Evolutionary conservation across 2,329 filamentous ascomycete genomes (phyloP).

Genomic region (Aspergillus fijiensis): DNA sequence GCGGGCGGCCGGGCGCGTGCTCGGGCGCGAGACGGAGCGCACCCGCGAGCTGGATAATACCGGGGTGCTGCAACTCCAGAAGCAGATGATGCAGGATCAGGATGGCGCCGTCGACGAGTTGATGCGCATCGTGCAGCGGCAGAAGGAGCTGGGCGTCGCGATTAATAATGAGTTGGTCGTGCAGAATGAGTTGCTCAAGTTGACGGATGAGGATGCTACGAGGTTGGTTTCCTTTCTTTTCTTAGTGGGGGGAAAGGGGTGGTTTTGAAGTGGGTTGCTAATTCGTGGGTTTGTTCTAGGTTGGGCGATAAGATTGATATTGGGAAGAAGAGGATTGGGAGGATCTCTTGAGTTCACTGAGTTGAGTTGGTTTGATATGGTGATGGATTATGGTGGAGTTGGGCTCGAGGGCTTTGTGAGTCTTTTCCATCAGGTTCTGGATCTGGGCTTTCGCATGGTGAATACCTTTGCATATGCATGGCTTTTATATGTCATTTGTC

Average conservation of each 20-base stretch:
- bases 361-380: no score
- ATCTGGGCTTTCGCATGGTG: no score
- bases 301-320: conserved; percentile 48
- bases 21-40: conserved; percentile 59
- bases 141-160: conserved; percentile 62
- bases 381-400: no score
- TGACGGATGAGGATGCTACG: conserved; percentile 60
- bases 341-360: conserved; percentile 41
- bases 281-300: conserved; percentile 23
- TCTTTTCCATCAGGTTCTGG: background rate
- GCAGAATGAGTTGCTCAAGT: conserved; percentile 60
- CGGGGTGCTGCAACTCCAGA: conserved; percentile 63
- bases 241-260: background rate
- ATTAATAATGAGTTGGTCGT: conserved; percentile 63
- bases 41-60: conserved; percentile 64
- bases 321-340: conserved; percentile 48
- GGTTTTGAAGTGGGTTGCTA: conserved; percentile 11
- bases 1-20: conserved; percentile 50
- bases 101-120: conserved; percentile 60
- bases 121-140: conserved; percentile 57
- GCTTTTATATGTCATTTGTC: no score
- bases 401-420: no score
- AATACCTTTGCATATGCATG: no score
- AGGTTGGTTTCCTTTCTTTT: conserved; percentile 32
- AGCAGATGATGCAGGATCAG: conserved; percentile 62